Evolutionary conservation across 352 stramenopile genomes (phyloP).

Genomic region (Phytophthora fragariaefolia): DNA sequence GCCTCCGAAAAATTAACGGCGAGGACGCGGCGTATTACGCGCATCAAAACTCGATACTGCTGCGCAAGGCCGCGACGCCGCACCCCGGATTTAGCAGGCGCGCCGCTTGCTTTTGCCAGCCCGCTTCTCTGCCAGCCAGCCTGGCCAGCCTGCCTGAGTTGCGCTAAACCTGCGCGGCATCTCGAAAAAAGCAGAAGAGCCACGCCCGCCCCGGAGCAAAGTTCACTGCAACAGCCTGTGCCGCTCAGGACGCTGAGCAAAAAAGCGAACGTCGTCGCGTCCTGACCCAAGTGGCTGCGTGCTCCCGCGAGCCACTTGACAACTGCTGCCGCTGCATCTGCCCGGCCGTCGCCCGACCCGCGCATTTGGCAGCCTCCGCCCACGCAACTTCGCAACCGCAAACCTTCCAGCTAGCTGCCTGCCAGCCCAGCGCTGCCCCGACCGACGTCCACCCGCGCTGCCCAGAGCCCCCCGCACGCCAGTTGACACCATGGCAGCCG

Average conservation of each 20-base stretch:
- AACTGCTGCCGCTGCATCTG: constrained; percentile 24
- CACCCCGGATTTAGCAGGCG: constrained; percentile 29
- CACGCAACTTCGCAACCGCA: constrained; percentile 21
- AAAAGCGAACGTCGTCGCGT: constrained; percentile 48
- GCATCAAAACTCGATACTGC: constrained; percentile 23
- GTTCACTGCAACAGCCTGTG: constrained; percentile 25
- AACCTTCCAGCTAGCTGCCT: neutral
- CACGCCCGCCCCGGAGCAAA: too few species aligned
- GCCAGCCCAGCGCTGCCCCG: constrained; percentile 8
- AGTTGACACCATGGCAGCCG: constrained; percentile 38
- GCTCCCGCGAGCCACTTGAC: constrained; percentile 37
- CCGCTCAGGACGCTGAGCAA: constrained; percentile 42
- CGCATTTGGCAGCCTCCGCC: constrained; percentile 32
- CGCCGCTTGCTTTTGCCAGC: constrained; percentile 31
- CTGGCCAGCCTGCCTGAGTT: too few species aligned
- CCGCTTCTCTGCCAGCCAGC: constrained; percentile 40
- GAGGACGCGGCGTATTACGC: constrained; percentile 35
- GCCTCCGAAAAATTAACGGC: constrained; percentile 35
- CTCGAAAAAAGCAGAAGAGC: constrained; percentile 52
- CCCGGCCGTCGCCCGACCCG: constrained; percentile 16
- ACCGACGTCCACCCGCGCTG: neutral
- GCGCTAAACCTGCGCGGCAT: constrained; percentile 34
- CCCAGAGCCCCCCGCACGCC: neutral
- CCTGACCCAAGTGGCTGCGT: constrained; percentile 49
- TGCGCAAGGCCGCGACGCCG: neutral